A percentile compares a stretch with the other conserved stretches of the same genome.
These are phyloP conservation scores for Dothideomycetidae sp. DNA, from an alignment of 2,329 filamentous ascomycete genomes.

Conservation along the genomic window DNA sequence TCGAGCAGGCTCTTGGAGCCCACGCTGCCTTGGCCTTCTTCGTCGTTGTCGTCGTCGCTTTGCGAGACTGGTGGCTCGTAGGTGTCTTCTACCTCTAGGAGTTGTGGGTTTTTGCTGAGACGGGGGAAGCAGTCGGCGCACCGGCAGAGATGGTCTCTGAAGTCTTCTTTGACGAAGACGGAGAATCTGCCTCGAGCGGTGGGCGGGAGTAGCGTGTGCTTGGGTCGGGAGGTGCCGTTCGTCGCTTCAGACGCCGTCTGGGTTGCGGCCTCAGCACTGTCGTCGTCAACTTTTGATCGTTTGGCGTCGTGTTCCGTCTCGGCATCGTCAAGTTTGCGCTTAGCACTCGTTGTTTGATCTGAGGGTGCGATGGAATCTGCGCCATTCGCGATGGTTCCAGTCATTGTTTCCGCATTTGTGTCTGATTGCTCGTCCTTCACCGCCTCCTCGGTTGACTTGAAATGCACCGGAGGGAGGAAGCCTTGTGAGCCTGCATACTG, in stretches of 20 bases:
- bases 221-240: constrained; percentile 9
- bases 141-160: constrained; percentile 69
- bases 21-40: constrained; percentile 39
- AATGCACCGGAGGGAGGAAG: constrained; percentile 58
- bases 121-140: constrained; percentile 67
- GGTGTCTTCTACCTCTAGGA: constrained; percentile 84
- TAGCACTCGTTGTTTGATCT: constrained; percentile 21
- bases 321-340: constrained; percentile 34
- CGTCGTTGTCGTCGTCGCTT: constrained; percentile 38
- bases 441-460: too few species aligned
- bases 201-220: constrained; percentile 35
- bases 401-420: not conserved
- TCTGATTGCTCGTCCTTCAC: too few species aligned
- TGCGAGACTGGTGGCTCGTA: constrained; percentile 81
- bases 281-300: constrained; percentile 9
- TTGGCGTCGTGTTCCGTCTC: constrained; percentile 4
- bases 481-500: constrained; percentile 65
- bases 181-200: constrained; percentile 50
- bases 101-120: constrained; percentile 57
- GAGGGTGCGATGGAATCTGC: not conserved
- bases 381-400: not conserved
- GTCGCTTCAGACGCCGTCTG: constrained; percentile 3
- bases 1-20: constrained; percentile 77
- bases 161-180: constrained; percentile 65
- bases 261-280: not conserved